Evolutionary conservation across 1,139 yeast species (phyloP).

Genomic region (Blastobotrys proliferans): DNA sequence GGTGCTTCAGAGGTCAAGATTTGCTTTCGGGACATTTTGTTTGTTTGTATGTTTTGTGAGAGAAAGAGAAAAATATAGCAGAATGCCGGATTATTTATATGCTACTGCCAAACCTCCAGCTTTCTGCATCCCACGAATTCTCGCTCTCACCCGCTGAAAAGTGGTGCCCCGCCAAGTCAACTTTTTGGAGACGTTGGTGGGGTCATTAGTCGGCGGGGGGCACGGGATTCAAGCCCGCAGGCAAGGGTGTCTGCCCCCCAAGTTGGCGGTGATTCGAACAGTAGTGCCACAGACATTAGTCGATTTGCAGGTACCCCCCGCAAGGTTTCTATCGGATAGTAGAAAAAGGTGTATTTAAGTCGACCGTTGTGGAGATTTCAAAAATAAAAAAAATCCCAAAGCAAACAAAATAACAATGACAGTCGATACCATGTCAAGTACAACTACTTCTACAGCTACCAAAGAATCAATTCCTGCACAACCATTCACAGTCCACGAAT

Average conservation of each 20-base stretch:
- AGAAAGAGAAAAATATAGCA: background rate
- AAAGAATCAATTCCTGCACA: constrained; percentile 11
- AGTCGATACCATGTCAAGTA: background rate
- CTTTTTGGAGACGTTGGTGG: too few relatives aligned
- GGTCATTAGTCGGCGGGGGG: too few relatives aligned
- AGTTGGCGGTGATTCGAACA: too few relatives aligned
- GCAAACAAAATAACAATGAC: constrained; percentile 3
- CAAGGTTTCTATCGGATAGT: too few relatives aligned
- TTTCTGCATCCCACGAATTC: background rate
- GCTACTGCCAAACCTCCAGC: background rate
- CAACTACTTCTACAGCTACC: background rate
- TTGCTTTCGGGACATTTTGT: constrained; percentile 4
- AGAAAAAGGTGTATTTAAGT: too few relatives aligned
- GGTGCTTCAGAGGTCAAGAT: constrained; percentile 28
- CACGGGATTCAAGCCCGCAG: too few relatives aligned
- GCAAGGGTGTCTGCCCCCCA: too few relatives aligned
- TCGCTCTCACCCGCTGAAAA: background rate
- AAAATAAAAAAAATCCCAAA: background rate
- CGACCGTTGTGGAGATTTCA: background rate
- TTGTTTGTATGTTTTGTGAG: background rate
- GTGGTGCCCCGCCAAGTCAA: background rate
- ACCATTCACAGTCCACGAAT: constrained; percentile 11
- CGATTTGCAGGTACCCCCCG: too few relatives aligned
- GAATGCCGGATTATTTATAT: background rate
- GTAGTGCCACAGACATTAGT: too few relatives aligned